Evolutionary conservation across 2,329 filamentous ascomycete species (phyloP), one percentile per base, ranked within the genome.

Genomic region (Pezicula neosporulosa): DNA sequence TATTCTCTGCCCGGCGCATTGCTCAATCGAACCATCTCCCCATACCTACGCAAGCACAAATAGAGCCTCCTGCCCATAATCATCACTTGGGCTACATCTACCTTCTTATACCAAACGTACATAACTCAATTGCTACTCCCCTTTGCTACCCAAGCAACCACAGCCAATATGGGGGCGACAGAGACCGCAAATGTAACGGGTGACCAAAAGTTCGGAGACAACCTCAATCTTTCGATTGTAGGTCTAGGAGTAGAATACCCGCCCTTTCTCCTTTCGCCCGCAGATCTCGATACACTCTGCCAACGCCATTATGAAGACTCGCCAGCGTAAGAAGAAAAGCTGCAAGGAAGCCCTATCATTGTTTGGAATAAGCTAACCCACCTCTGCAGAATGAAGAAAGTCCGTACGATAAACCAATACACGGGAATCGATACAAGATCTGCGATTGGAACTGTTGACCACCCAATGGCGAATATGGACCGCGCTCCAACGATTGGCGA

Each of bases 341-440:
- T 49, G 24, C n/a, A 16, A 18, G 30, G 38, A 24, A 33, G 19
- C 24, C n/a, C 41, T 33, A 50, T 15, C 28, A 12, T 35, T 33
- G 35, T 27, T 43, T 15, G n/a, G 45, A 33, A 48, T n/a, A 36
- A 36, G 30, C 44, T 47, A 38, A 53, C 18, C 21, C 18, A 45
- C 27, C 41, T 38, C 38, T 56, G 13, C 56, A 86, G 81, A 33
- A 82, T 86, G 77, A 72, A 73, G 54, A 86, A 86, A 63, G 77
- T 86, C 24, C 74, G 83, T 49, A 71, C 75, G 15, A 85, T 86
- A 63, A 87, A 86, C 68, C 73, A 76, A 50, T 85, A 76, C 59
- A 87, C 83, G 1, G 83, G 83, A 53, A 86, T 86, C 53, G 82
- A 85, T 47, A 70, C 73, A 30, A 78, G 83, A 48, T 83, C 82